Evolutionary conservation across 495 filamentous ascomycete genomes (phyloP).

Genomic region (Neurospora discreta): DNA sequence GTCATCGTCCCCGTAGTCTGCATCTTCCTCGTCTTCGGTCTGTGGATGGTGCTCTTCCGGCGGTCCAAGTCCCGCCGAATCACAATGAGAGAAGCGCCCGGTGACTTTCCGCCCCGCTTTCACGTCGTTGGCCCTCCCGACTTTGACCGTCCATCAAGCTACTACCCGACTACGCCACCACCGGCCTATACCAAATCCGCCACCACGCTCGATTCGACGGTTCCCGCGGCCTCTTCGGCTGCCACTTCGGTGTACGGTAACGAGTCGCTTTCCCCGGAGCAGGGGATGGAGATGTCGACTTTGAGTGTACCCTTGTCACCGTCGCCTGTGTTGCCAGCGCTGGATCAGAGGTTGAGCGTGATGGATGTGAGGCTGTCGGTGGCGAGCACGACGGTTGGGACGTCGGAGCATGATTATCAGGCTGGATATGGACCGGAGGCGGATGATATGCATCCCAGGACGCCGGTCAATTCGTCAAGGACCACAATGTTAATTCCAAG

Average conservation of each 20-base stretch:
- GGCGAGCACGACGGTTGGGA: not conserved
- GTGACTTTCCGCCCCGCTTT: not conserved
- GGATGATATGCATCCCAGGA: not conserved
- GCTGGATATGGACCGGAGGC: not conserved
- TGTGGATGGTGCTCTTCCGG: conserved; percentile 5
- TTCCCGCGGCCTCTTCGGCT: not conserved
- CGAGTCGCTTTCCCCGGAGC: not conserved
- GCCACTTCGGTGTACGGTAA: not conserved
- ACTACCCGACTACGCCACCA: not conserved
- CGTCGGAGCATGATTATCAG: not conserved
- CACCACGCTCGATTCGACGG: not conserved
- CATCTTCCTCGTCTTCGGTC: conserved; percentile 1
- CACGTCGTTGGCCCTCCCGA: not conserved
- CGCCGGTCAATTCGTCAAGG: not conserved
- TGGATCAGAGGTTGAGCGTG: not conserved
- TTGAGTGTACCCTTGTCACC: not conserved
- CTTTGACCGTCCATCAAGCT: not conserved
- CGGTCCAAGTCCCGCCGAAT: not conserved
- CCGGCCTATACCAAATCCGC: not conserved
- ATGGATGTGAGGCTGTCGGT: not conserved
- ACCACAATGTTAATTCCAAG: not conserved
- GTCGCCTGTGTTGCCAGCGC: not conserved
- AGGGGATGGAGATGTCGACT: not conserved
- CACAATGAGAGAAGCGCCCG: not conserved
- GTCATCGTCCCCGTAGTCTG: conserved; percentile 5